phyloP scores from a whole-genome alignment of 1,284 basidiomycete genomes.

The Salmacisia buchloeana region DNA sequence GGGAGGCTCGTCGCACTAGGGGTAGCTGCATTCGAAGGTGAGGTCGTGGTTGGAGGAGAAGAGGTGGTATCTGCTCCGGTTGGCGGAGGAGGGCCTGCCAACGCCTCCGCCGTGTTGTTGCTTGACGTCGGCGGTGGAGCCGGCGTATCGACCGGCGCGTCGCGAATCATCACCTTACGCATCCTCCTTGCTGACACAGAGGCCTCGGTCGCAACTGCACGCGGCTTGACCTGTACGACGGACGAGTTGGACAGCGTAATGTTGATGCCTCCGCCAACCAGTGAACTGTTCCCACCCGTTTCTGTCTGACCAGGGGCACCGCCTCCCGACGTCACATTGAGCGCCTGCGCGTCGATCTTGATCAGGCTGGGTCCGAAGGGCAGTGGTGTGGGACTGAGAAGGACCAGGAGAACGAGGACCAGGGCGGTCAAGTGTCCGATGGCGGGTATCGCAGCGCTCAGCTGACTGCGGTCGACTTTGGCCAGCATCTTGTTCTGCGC shows the following conservation, averaged over 20 bases:
- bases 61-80: not conserved
- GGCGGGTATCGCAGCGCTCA: too few relatives aligned
- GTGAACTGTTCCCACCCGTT: too few relatives aligned
- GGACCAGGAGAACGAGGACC: not conserved
- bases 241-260: not conserved
- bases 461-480: too few relatives aligned
- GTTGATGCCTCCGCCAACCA: not conserved
- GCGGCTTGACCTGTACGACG: not conserved
- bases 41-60: not conserved
- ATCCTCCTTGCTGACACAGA: too few relatives aligned
- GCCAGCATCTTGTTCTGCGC: too few relatives aligned
- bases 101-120: not conserved
- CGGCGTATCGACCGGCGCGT: not conserved
- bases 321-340: not conserved
- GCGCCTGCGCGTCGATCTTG: not conserved
- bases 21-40: too few relatives aligned
- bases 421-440: not conserved
- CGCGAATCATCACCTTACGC: not conserved
- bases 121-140: not conserved
- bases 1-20: not conserved
- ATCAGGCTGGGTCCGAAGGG: conserved; percentile 1
- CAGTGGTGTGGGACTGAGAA: not conserved
- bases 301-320: too few relatives aligned
- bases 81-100: not conserved
- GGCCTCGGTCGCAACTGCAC: not conserved